Evolutionary conservation across 1,284 basidiomycete species (phyloP).

Genomic region (Leccinum fuscescens): DNA sequence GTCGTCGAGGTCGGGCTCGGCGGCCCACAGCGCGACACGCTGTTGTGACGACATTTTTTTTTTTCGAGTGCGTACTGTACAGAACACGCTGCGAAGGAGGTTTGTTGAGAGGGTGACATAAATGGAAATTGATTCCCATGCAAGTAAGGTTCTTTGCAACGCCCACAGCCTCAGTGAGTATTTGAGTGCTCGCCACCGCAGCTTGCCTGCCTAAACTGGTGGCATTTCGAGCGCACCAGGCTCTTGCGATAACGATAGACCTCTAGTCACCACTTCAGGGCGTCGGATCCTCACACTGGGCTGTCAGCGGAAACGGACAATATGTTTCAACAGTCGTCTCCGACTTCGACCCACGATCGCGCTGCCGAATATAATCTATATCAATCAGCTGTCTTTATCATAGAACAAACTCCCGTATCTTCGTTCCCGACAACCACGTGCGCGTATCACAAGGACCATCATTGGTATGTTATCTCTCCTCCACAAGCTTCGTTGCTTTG

Average conservation of each 20-base stretch:
- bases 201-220: not conserved
- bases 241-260: not conserved
- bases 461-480: not conserved
- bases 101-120: too few species aligned
- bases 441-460: not conserved
- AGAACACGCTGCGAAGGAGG: not conserved
- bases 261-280: not conserved
- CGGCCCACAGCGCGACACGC: slow-evolving; percentile 65
- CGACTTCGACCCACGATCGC: not conserved
- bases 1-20: slow-evolving; percentile 72
- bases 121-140: slow-evolving; percentile 20
- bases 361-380: not conserved
- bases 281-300: too few species aligned
- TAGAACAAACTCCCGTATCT: not conserved
- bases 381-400: not conserved
- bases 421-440: not conserved
- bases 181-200: too few species aligned
- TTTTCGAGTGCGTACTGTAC: not conserved
- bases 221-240: not conserved
- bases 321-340: not conserved
- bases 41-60: slow-evolving; percentile 45
- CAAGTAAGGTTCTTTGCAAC: not conserved
- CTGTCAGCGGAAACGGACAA: not conserved
- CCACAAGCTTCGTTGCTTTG: not conserved
- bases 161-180: too few species aligned